Evolutionary conservation across 257 asterid genomes (phyloP).

Genomic region (Cordia subcordata): DNA sequence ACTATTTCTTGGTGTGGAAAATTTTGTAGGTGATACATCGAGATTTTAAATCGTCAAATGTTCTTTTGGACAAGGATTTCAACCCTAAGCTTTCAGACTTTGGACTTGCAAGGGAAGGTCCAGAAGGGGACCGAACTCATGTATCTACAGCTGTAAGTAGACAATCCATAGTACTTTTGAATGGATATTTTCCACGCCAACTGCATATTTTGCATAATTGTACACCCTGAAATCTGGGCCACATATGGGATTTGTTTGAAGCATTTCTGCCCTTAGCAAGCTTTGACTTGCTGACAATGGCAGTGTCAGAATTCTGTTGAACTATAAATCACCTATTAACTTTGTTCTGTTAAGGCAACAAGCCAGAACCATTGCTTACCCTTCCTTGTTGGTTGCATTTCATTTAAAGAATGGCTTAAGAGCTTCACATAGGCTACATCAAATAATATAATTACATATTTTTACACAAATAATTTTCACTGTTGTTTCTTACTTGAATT

Average conservation of each 20-base stretch:
- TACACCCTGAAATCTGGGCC: no score
- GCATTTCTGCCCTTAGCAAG: no score
- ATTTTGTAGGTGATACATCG: constrained; percentile 70
- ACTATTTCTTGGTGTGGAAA: background rate
- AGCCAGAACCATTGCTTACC: no score
- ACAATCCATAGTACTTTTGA: constrained; percentile 11
- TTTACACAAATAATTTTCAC: background rate
- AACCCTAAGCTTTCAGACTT: constrained; percentile 80
- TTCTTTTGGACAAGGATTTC: constrained; percentile 76
- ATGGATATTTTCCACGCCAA: background rate
- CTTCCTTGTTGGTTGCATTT: background rate
- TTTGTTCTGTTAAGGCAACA: no score
- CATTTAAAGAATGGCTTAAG: background rate
- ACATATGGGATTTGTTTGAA: no score
- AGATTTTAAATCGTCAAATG: constrained; percentile 84
- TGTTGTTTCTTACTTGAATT: background rate
- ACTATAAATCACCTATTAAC: no score
- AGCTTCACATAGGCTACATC: background rate
- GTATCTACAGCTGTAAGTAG: constrained; percentile 87
- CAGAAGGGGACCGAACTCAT: constrained; percentile 62
- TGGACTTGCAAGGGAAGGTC: constrained; percentile 98
- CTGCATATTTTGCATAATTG: background rate
- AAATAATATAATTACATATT: background rate
- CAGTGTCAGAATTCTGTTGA: no score
- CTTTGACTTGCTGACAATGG: no score